These are phyloP conservation scores for Barnettozyma pratensis DNA, from an alignment of 805 yeast genomes.

Conservation along the genomic window DNA sequence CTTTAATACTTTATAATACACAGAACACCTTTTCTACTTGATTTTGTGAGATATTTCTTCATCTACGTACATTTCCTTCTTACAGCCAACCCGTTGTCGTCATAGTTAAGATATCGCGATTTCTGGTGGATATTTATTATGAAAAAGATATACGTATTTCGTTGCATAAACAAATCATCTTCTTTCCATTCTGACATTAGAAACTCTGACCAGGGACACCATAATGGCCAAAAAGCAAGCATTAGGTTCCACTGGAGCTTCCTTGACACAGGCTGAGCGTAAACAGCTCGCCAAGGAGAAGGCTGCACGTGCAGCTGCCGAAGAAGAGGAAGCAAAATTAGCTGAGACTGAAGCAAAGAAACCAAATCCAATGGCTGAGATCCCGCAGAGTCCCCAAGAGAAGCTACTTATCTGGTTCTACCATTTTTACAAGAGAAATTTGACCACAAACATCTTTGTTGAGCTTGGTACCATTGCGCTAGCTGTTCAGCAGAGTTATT, in stretches of 20 bases:
- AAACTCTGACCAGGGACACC: neutral
- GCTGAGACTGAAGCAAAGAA: neutral
- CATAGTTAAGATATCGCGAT: no score
- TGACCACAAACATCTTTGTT: conserved; percentile 21
- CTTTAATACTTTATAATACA: no score
- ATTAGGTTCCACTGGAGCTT: conserved; percentile 12
- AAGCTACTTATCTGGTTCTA: conserved; percentile 15
- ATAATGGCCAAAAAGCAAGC: conserved; percentile 8
- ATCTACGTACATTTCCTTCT: no score
- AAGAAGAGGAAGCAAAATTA: neutral
- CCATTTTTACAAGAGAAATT: conserved; percentile 13
- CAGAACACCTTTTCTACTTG: no score
- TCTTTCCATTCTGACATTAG: no score
- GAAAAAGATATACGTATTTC: no score
- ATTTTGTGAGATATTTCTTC: no score
- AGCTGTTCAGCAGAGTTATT: conserved; percentile 20
- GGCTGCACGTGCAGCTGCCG: conserved; percentile 2
- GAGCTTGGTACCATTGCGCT: conserved; percentile 24
- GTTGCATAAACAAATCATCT: no score
- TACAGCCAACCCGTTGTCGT: no score
- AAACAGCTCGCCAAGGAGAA: conserved; percentile 7
- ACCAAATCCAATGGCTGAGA: neutral
- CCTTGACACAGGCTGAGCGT: conserved; percentile 21
- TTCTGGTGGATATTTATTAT: no score
- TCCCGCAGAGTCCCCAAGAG: conserved; percentile 20